phyloP scores from a whole-genome alignment of 164 flowering plant species.

The Kalanchoe fedtschenkoi region DNA sequence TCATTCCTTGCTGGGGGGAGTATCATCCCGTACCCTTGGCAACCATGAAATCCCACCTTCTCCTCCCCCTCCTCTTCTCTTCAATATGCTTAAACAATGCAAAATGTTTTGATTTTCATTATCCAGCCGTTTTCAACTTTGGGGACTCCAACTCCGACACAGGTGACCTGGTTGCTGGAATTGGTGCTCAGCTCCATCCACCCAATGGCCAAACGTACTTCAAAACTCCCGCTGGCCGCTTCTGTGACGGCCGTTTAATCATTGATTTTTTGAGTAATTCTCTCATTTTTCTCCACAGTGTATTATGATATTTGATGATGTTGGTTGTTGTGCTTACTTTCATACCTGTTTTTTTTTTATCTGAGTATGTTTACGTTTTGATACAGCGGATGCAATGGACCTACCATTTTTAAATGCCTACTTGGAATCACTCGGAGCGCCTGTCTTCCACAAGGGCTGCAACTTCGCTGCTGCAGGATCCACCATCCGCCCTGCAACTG shows the following conservation, averaged over 20 bases:
- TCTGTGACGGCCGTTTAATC: conserved; percentile 45
- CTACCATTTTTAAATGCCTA: conserved; percentile 74
- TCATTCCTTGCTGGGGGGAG: neutral
- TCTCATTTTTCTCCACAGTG: neutral
- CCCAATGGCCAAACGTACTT: conserved; percentile 41
- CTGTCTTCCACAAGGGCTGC: conserved; percentile 64
- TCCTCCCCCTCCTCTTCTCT: neutral
- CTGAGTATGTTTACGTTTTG: neutral
- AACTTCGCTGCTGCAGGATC: conserved; percentile 92
- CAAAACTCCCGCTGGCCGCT: conserved; percentile 38
- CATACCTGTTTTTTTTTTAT: neutral
- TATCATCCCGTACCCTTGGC: conserved; percentile 2
- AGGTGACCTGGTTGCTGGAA: conserved; percentile 33
- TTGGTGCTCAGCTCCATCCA: conserved; percentile 20
- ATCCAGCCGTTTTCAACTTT: conserved; percentile 49
- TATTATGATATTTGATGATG: neutral
- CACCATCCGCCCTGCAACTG: conserved; percentile 64
- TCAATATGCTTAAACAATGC: neutral
- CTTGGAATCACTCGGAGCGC: conserved; percentile 68
- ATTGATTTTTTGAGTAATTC: conserved; percentile 40
- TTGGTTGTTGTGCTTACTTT: no score
- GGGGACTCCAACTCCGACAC: conserved; percentile 65
- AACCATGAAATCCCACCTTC: neutral
- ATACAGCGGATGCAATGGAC: conserved; percentile 79
- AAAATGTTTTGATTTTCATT: conserved; percentile 15